phyloP scores from a whole-genome alignment of 805 yeast species.

The Zygotorulaspora danielsina region DNA sequence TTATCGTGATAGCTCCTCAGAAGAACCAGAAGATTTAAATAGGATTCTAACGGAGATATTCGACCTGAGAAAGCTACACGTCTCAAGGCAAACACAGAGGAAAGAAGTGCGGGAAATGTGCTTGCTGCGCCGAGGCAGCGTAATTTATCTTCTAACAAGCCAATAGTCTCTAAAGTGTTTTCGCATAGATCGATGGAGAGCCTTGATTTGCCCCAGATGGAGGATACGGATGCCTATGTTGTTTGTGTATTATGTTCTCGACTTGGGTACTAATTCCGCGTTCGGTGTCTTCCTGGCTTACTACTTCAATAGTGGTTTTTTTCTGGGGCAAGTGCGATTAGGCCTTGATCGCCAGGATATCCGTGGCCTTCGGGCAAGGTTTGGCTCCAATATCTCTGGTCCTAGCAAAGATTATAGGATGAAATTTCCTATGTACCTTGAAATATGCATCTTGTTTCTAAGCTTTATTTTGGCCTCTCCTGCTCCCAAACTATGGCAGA shows the following conservation, averaged over 20 bases:
- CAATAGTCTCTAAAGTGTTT: background rate
- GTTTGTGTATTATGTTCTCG: constrained; percentile 49
- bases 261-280: constrained; percentile 68
- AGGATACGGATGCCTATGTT: constrained; percentile 65
- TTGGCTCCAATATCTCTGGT: constrained; percentile 55
- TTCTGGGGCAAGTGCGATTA: constrained; percentile 52
- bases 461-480: constrained; percentile 59
- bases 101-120: background rate
- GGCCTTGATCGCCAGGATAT: constrained; percentile 63
- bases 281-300: constrained; percentile 59
- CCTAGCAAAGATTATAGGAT: constrained; percentile 46
- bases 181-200: background rate
- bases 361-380: constrained; percentile 51
- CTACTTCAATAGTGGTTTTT: constrained; percentile 47
- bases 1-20: constrained; percentile 1
- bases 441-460: constrained; percentile 48
- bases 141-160: background rate
- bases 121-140: background rate
- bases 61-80: background rate
- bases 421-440: constrained; percentile 46
- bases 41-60: background rate
- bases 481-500: constrained; percentile 56
- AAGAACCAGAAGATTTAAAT: constrained; percentile 1
- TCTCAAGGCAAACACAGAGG: background rate
- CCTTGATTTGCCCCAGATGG: constrained; percentile 50